Evolutionary conservation across 2,329 filamentous ascomycete species (phyloP), one percentile per base, ranked within the genome.

Genomic region (Colletotrichum godetiae): DNA sequence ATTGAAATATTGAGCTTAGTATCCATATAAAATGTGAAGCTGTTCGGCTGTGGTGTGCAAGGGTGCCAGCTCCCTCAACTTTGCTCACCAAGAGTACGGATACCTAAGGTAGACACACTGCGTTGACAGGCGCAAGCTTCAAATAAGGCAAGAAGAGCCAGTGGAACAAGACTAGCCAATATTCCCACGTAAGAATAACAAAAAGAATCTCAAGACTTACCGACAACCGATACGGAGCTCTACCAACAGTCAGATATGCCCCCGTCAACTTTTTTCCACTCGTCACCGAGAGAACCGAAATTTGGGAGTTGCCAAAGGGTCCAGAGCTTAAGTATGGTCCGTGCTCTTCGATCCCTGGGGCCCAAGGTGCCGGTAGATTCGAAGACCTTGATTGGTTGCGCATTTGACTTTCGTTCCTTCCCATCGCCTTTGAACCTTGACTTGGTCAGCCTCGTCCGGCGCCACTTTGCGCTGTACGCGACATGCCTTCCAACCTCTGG

Each of bases 241-340:
- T 12, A 37, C 10, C 3, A 15, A 24, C 35, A 35, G 27, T 15
- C 42, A 64, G 52, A 19, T 10, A 35, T 22, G 27, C 22, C 31
- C 42, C 31, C 10, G 8, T 49, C 24, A 19, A 68, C n/a, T 35
- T 63, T 63, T 58, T 72, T 58, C 24, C 27, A 64, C 27, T 5
- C 53, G 46, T 27, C 61, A 66, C n/a, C 27, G 66, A 72, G 55
- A 22, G 61, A 53, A 71, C 35, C 56, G 61, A 73, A 62, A 59
- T 35, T 62, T 66, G 24, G 27, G 56, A 64, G 69, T 15, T 11
- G 19, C 33, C 42, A 27, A 56, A 53, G 24, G 61, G 33, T 56
- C 46, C 55, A 33, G 31, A 55, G 31, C 10, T 15, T 59, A 22
- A 24, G 22, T 29, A 29, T 71, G 67, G 61, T 33, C 56, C 67